Percentiles rank a stretch among this genome's conserved stretches.
Evolutionary conservation across 768 basidiomycete species (phyloP).

Genomic region (Termitomyces sp.): DNA sequence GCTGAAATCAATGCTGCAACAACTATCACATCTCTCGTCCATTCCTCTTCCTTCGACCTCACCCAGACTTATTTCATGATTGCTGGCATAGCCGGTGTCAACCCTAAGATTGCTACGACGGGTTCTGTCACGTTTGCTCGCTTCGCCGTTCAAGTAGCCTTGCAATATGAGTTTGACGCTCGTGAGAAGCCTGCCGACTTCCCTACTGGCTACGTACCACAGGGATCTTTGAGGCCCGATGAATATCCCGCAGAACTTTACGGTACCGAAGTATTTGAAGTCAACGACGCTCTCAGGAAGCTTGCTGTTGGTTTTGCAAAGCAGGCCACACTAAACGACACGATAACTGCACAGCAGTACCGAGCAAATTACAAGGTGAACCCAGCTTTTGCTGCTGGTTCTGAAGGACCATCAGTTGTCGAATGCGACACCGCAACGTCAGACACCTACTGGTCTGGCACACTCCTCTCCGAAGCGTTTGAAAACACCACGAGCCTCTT

Average conservation of each 20-base stretch:
- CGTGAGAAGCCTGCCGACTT: slow-evolving; percentile 9
- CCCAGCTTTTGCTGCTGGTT: slow-evolving; percentile 2
- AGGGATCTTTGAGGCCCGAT: slow-evolving; percentile 4
- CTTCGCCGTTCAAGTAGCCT: slow-evolving; percentile 9
- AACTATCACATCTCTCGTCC: slow-evolving; percentile 8
- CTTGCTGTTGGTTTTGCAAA: slow-evolving; percentile 8
- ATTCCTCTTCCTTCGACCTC: slow-evolving; percentile 5
- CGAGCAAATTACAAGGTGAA: slow-evolving; percentile 2
- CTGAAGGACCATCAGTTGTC: slow-evolving; percentile 5
- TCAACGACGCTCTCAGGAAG: slow-evolving; percentile 7
- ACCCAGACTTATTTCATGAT: slow-evolving; percentile 9
- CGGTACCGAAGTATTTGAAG: slow-evolving; percentile 12
- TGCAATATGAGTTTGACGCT: slow-evolving; percentile 11
- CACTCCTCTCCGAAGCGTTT: slow-evolving; percentile 10
- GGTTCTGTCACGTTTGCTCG: slow-evolving; percentile 12
- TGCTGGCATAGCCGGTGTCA: slow-evolving; percentile 10
- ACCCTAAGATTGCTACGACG: slow-evolving; percentile 6
- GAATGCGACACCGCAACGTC: slow-evolving; percentile 10
- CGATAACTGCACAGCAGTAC: neutral
- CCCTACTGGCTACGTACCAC: slow-evolving; percentile 9
- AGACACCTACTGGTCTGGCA: slow-evolving; percentile 8
- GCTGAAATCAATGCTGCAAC: slow-evolving; percentile 12
- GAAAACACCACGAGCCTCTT: slow-evolving; percentile 9
- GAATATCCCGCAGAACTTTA: slow-evolving; percentile 8
- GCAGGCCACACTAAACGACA: slow-evolving; percentile 8